Percentiles rank a stretch among this genome's conserved stretches.
These are phyloP conservation scores for Irpex lacteus DNA, from an alignment of 1,284 basidiomycete species.

Conservation along the genomic window DNA sequence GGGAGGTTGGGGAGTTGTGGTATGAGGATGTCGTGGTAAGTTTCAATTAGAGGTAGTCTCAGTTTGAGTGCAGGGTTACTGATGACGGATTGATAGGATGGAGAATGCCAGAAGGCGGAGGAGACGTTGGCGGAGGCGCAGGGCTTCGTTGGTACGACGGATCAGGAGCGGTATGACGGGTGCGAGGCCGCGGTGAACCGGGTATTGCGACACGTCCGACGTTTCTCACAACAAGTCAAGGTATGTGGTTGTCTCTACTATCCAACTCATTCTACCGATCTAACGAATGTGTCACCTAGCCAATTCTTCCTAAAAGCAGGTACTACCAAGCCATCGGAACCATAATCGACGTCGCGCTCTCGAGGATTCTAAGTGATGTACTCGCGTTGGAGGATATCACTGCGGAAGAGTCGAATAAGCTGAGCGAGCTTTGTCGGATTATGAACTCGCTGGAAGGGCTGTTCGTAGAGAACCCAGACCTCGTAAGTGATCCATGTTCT, in stretches of 20 bases:
- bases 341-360: constrained; percentile 72
- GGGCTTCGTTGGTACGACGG: constrained; percentile 71
- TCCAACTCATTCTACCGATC: neutral
- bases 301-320: constrained; percentile 58
- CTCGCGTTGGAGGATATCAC: constrained; percentile 87
- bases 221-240: constrained; percentile 70
- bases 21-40: constrained; percentile 64
- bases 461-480: constrained; percentile 66
- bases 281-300: constrained; percentile 29
- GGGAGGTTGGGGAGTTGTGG: constrained; percentile 59
- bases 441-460: constrained; percentile 78
- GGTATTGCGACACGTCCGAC: constrained; percentile 66
- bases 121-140: constrained; percentile 59
- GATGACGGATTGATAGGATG: constrained; percentile 31
- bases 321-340: constrained; percentile 73
- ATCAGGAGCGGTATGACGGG: constrained; percentile 75
- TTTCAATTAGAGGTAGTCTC: neutral
- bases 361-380: constrained; percentile 71
- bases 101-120: constrained; percentile 41
- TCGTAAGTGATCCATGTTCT: constrained; percentile 36
- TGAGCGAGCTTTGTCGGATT: constrained; percentile 81
- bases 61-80: neutral
- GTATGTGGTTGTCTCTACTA: constrained; percentile 37
- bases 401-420: constrained; percentile 81
- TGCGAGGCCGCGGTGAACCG: constrained; percentile 74